Evolutionary conservation across 345 rosid species (phyloP).

Genomic region (Rubroshorea leprosula): DNA sequence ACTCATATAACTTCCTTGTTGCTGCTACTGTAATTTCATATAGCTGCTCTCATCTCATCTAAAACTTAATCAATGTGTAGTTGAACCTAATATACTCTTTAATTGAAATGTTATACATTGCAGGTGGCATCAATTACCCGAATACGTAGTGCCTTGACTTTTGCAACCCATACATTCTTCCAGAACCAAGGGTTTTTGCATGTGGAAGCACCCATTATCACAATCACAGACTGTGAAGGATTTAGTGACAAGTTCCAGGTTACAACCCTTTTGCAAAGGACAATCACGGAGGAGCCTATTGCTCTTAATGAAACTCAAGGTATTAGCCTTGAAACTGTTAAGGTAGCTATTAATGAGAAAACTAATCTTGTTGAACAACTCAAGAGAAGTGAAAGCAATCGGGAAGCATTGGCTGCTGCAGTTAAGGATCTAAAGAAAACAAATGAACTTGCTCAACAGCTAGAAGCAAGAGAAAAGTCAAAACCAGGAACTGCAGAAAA

Average conservation of each 20-base stretch:
- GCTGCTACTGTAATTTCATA: neutral
- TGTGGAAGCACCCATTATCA: constrained; percentile 77
- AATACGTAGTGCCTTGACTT: constrained; percentile 52
- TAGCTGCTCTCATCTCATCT: neutral
- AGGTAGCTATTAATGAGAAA: constrained; percentile 66
- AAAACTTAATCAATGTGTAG: too few relatives aligned
- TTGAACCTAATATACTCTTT: neutral
- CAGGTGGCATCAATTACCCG: constrained; percentile 80
- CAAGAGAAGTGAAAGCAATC: constrained; percentile 74
- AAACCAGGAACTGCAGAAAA: constrained; percentile 26
- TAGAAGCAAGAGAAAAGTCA: constrained; percentile 50
- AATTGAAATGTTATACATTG: constrained; percentile 8
- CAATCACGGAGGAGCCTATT: constrained; percentile 30
- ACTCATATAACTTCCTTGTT: neutral
- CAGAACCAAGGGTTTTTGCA: constrained; percentile 57
- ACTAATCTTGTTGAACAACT: constrained; percentile 56
- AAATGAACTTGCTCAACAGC: constrained; percentile 54
- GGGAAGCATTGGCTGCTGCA: constrained; percentile 66
- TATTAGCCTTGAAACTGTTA: constrained; percentile 43
- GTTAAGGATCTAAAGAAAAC: constrained; percentile 63
- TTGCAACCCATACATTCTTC: constrained; percentile 69
- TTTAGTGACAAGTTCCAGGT: constrained; percentile 55
- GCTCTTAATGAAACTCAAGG: constrained; percentile 25
- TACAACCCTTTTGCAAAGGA: constrained; percentile 36
- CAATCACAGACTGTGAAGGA: constrained; percentile 57